These are phyloP conservation scores for Suhomyces panamericanus DNA, from an alignment of 1,139 yeast genomes.

Conservation along the genomic window DNA sequence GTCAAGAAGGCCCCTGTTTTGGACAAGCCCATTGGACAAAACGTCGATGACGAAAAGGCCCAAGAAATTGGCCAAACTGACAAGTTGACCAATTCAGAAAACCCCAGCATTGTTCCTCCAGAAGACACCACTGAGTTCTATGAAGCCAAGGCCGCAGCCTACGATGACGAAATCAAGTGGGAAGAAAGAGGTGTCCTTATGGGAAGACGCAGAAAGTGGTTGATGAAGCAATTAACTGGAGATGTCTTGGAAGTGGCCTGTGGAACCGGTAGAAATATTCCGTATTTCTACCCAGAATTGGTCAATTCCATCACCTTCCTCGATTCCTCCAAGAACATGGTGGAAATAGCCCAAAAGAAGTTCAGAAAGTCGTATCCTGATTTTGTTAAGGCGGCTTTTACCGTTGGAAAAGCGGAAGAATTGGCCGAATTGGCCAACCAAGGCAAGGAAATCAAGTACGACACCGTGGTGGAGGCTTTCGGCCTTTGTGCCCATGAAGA, in stretches of 20 bases:
- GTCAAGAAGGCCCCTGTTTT: conserved; percentile 29
- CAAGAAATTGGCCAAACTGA: conserved; percentile 10
- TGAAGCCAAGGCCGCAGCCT: conserved; percentile 73
- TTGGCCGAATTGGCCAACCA: conserved; percentile 54
- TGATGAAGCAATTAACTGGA: conserved; percentile 76
- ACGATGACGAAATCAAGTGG: conserved; percentile 80
- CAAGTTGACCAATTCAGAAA: conserved; percentile 28
- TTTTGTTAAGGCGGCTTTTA: conserved; percentile 74
- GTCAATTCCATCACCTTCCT: conserved; percentile 77
- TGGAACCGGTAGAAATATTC: conserved; percentile 93
- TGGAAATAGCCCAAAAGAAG: conserved; percentile 75
- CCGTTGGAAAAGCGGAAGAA: conserved; percentile 91
- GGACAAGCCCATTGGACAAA: conserved; percentile 21
- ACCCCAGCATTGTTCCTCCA: conserved; percentile 57
- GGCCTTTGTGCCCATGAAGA: conserved; percentile 96
- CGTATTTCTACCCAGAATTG: conserved; percentile 61
- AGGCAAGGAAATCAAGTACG: conserved; percentile 58
- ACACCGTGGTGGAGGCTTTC: conserved; percentile 89
- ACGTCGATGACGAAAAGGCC: conserved; percentile 17
- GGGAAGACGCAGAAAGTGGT: conserved; percentile 81
- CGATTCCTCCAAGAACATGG: conserved; percentile 84
- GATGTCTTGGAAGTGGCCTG: conserved; percentile 93
- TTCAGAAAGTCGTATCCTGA: conserved; percentile 66
- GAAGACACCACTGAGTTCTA: conserved; percentile 83
- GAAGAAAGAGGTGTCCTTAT: conserved; percentile 83